Evolutionary conservation across 176 grass and related monocot genomes (phyloP).

Genomic region (Paspalum vaginatum): DNA sequence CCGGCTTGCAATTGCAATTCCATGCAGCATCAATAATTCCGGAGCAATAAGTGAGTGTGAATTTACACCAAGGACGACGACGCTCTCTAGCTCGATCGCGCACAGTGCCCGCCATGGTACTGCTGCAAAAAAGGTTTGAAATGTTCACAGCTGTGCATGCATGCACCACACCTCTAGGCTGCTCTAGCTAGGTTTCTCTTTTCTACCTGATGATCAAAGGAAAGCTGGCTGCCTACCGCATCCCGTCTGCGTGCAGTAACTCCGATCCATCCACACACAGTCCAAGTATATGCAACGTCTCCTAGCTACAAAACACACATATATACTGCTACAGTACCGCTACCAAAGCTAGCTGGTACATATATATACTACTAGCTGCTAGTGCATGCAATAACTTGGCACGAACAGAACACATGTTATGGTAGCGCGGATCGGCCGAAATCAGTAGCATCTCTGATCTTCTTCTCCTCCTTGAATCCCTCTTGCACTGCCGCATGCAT

Average conservation of each 20-base stretch:
- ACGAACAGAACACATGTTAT: constrained; percentile 16
- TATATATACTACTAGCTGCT: background rate
- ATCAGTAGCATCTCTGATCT: background rate
- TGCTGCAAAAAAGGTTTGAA: constrained; percentile 26
- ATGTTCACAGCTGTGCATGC: constrained; percentile 16
- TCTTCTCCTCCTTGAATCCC: background rate
- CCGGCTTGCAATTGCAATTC: no score
- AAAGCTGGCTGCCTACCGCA: constrained; percentile 7
- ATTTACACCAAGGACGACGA: no score
- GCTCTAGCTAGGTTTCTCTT: constrained; percentile 8
- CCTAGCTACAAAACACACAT: constrained; percentile 17
- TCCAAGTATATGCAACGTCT: background rate
- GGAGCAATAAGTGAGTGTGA: no score
- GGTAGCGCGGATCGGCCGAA: background rate
- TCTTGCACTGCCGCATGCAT: background rate
- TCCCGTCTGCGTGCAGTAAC: constrained; percentile 38
- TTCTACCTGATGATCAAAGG: background rate
- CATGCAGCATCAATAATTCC: no score
- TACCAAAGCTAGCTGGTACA: background rate
- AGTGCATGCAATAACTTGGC: constrained; percentile 54
- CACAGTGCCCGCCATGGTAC: background rate
- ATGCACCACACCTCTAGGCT: background rate
- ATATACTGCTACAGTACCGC: background rate
- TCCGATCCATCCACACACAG: no score
- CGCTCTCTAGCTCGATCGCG: no score